phyloP scores from a whole-genome alignment of 2,329 filamentous ascomycete species.

The Nemania sp. region DNA sequence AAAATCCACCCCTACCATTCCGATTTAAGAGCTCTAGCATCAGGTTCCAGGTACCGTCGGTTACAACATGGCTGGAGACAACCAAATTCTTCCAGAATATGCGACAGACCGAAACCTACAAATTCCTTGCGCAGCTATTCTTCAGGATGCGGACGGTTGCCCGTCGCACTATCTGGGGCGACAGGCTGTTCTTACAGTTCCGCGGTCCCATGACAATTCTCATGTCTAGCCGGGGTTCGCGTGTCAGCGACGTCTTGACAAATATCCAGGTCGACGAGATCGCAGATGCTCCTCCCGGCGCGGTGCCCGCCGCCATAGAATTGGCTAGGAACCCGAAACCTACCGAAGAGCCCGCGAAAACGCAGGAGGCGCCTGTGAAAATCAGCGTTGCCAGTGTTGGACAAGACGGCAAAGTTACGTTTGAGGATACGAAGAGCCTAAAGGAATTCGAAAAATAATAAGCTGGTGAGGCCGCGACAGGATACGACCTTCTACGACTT shows the following conservation, averaged over 20 bases:
- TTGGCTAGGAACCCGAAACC: slow-evolving; percentile 56
- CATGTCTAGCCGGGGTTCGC: slow-evolving; percentile 86
- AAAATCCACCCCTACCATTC: slow-evolving; percentile 82
- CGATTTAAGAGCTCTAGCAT: slow-evolving; percentile 84
- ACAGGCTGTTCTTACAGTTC: slow-evolving; percentile 91
- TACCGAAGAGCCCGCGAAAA: slow-evolving; percentile 46
- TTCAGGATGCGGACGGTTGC: slow-evolving; percentile 80
- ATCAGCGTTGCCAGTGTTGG: slow-evolving; percentile 69
- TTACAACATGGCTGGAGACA: slow-evolving; percentile 74
- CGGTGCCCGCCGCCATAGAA: slow-evolving; percentile 70
- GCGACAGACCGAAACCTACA: slow-evolving; percentile 79
- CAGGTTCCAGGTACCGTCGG: slow-evolving; percentile 81
- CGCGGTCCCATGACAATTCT: slow-evolving; percentile 87
- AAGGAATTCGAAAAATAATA: slow-evolving; percentile 61
- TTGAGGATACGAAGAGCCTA: slow-evolving; percentile 70
- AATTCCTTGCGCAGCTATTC: slow-evolving; percentile 70
- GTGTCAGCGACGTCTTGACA: slow-evolving; percentile 82
- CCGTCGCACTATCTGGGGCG: slow-evolving; percentile 90
- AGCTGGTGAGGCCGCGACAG: slow-evolving; percentile 9
- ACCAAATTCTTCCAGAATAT: slow-evolving; percentile 79
- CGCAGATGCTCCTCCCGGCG: slow-evolving; percentile 82
- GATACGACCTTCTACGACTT: slow-evolving; percentile 23
- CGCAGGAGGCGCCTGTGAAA: slow-evolving; percentile 54
- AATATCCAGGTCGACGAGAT: slow-evolving; percentile 88
- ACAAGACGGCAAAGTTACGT: slow-evolving; percentile 73